Conservation (phyloP, 768 basidiomycete species). For the Leccinum truebloodii region DNA sequence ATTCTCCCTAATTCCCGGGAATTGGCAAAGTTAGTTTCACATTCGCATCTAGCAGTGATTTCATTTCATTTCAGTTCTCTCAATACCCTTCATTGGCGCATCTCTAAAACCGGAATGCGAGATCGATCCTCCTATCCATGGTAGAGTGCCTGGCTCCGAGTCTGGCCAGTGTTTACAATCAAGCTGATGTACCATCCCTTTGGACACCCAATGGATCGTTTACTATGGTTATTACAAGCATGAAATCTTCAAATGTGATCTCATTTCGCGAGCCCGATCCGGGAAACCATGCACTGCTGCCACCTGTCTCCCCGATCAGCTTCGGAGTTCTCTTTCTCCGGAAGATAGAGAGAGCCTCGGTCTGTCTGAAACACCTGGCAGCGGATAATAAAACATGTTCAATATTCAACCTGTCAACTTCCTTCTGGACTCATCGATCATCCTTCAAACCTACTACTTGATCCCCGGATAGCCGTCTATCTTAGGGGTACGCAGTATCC, state of each 20-base stretch:
- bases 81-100: neutral
- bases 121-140: neutral
- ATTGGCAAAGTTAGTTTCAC: neutral
- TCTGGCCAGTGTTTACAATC: neutral
- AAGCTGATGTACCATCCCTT: neutral
- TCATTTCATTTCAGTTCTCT: no score
- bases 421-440: neutral
- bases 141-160: neutral
- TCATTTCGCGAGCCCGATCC: neutral
- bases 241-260: neutral
- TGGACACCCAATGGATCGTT: neutral
- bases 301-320: neutral
- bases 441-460: neutral
- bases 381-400: neutral
- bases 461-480: neutral
- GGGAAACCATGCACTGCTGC: neutral
- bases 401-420: neutral
- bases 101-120: neutral
- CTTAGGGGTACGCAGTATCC: neutral
- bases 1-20: neutral
- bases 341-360: neutral
- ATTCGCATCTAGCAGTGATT: neutral
- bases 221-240: neutral
- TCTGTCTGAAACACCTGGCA: neutral
- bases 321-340: neutral